Evolutionary conservation across 2,329 filamentous ascomycete genomes (phyloP).

Genomic region (Cercospora sojina): DNA sequence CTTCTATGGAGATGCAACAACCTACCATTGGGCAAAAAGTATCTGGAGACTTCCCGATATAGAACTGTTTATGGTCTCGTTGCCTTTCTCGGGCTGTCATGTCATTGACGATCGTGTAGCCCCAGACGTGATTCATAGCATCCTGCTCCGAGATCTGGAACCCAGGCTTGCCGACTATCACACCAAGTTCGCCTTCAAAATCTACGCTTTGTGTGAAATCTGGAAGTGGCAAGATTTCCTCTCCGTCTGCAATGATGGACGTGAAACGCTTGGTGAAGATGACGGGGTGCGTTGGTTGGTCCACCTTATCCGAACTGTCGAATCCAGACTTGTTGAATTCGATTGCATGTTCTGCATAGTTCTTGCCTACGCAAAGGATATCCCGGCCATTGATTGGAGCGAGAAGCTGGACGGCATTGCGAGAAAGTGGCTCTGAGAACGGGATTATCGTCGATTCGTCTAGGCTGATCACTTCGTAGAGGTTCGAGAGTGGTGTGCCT

Average conservation of each 20-base stretch:
- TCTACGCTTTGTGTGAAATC: constrained; percentile 53
- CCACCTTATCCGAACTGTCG: constrained; percentile 56
- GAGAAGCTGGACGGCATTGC: constrained; percentile 44
- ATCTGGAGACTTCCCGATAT: constrained; percentile 57
- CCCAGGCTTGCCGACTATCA: constrained; percentile 55
- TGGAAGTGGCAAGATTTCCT: constrained; percentile 49
- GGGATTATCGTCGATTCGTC: constrained; percentile 44
- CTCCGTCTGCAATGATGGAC: constrained; percentile 52
- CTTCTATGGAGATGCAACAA: not conserved
- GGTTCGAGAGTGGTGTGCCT: constrained; percentile 47
- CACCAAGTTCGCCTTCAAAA: constrained; percentile 58
- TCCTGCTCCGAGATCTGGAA: constrained; percentile 46
- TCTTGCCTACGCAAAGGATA: constrained; percentile 58
- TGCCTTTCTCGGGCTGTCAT: constrained; percentile 57
- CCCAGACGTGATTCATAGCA: constrained; percentile 56
- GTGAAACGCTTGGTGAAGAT: constrained; percentile 58
- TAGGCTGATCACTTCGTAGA: constrained; percentile 56
- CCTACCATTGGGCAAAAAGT: constrained; percentile 57
- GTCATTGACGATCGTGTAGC: constrained; percentile 59
- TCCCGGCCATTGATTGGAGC: constrained; percentile 52
- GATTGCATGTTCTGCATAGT: constrained; percentile 57
- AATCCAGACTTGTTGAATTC: constrained; percentile 59
- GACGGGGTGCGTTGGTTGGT: constrained; percentile 54
- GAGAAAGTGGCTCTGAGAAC: constrained; percentile 37
- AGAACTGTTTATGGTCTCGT: constrained; percentile 61